phyloP scores from a whole-genome alignment of 768 basidiomycete species.

The Pilatotrama ljubarskyi region DNA sequence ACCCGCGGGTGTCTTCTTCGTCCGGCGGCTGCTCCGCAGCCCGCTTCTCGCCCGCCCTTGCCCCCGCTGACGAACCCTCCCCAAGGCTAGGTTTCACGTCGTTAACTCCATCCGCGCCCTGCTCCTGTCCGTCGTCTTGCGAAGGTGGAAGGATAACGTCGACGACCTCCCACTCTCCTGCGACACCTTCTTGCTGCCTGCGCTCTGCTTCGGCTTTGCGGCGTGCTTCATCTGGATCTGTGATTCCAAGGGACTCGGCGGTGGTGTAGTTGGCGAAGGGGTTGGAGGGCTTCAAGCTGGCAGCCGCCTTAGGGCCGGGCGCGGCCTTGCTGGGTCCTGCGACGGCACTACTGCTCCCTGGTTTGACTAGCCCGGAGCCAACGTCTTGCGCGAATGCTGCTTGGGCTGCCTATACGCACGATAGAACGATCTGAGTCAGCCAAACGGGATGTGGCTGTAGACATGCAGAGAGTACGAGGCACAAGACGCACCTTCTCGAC shows the following conservation, averaged over 20 bases:
- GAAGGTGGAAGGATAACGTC: conserved; percentile 33
- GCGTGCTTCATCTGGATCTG: conserved; percentile 73
- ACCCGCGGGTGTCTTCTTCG: conserved; percentile 53
- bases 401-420: conserved; percentile 60
- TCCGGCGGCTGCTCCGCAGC: conserved; percentile 36
- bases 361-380: conserved; percentile 60
- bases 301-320: conserved; percentile 36
- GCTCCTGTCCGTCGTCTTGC: conserved; percentile 9
- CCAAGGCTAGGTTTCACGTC: conserved; percentile 2
- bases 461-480: neutral
- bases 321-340: conserved; percentile 35
- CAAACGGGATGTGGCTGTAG: neutral
- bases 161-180: conserved; percentile 78
- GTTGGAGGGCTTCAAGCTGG: conserved; percentile 54
- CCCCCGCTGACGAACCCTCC: neutral
- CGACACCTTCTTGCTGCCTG: conserved; percentile 64
- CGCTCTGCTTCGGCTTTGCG: conserved; percentile 59
- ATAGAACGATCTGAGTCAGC: conserved; percentile 8
- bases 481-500: conserved; percentile 69
- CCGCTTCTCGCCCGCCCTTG: conserved; percentile 30
- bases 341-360: conserved; percentile 35
- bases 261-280: conserved; percentile 87
- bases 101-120: conserved; percentile 1
- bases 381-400: conserved; percentile 80
- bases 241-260: conserved; percentile 78